Conservation (phyloP, 352 stramenopile genomes). For the Pseudoperonospora humuli region DNA sequence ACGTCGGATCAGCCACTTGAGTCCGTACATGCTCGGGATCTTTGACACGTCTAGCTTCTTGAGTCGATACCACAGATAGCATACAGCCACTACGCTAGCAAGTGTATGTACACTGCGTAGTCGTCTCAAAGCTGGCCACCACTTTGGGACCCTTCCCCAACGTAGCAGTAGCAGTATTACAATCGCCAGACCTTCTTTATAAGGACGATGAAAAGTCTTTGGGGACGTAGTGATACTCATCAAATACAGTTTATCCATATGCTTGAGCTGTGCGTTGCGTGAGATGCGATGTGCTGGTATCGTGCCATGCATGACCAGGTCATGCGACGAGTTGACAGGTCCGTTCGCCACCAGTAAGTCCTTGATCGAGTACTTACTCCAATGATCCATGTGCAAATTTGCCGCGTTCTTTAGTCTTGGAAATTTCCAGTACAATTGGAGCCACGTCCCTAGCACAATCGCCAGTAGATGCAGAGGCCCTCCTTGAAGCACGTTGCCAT, state of each 20-base stretch:
- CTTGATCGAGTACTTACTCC: slow-evolving; percentile 27
- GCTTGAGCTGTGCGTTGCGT: slow-evolving; percentile 36
- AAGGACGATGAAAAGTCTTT: slow-evolving; percentile 31
- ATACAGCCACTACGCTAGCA: slow-evolving; percentile 13
- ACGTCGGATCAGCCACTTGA: slow-evolving; percentile 57
- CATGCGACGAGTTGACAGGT: slow-evolving; percentile 27
- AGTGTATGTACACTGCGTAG: slow-evolving; percentile 3
- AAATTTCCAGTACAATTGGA: slow-evolving; percentile 32
- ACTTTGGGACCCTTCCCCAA: slow-evolving; percentile 17
- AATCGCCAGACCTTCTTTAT: slow-evolving; percentile 19
- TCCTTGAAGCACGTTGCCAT: slow-evolving; percentile 23
- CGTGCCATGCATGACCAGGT: slow-evolving; percentile 43
- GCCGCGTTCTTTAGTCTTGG: slow-evolving; percentile 35
- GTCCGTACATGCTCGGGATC: slow-evolving; percentile 43
- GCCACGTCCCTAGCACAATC: slow-evolving; percentile 33
- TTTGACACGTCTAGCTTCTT: slow-evolving; percentile 56
- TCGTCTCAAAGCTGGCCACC: slow-evolving; percentile 11
- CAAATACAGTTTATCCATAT: slow-evolving; percentile 58
- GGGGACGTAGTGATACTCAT: slow-evolving; percentile 68
- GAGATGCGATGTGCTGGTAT: slow-evolving; percentile 39
- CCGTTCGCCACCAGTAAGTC: slow-evolving; percentile 29
- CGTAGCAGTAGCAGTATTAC: slow-evolving; percentile 16
- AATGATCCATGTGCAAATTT: slow-evolving; percentile 56
- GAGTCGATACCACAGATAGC: slow-evolving; percentile 28
- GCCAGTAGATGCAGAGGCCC: slow-evolving; percentile 32